Conservation (phyloP, 208 protist species). For the Porcisia hertigi region DNA sequence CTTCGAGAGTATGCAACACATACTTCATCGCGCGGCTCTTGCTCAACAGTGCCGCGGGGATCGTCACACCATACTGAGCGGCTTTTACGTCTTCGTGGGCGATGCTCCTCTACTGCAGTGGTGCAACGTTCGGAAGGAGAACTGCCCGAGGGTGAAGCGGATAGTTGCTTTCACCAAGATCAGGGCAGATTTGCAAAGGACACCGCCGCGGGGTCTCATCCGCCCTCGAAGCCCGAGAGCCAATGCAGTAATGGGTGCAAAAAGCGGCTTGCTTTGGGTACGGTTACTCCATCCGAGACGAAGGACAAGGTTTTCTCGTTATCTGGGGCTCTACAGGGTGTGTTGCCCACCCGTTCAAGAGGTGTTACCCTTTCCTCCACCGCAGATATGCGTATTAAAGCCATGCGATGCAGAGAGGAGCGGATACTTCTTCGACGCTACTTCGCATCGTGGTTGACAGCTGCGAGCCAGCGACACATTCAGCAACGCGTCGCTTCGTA, state of each 20-base stretch:
- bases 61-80: slow-evolving; percentile 2
- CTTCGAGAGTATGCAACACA: not conserved
- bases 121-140: not conserved
- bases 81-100: slow-evolving; percentile 6
- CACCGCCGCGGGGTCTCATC: not conserved
- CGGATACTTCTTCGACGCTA: slow-evolving; percentile 17
- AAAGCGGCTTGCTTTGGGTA: not conserved
- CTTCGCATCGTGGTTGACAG: slow-evolving; percentile 17
- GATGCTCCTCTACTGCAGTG: not conserved
- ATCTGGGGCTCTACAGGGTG: not conserved
- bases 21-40: not conserved
- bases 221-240: not conserved
- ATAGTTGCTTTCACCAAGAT: not conserved
- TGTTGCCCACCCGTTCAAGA: not conserved
- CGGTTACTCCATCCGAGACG: slow-evolving; percentile 1
- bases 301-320: not conserved
- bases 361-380: not conserved
- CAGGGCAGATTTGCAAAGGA: not conserved
- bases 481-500: slow-evolving; percentile 26
- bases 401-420: slow-evolving; percentile 1
- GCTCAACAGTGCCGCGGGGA: not conserved
- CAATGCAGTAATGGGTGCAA: not conserved
- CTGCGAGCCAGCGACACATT: slow-evolving; percentile 13
- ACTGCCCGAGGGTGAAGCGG: not conserved
- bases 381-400: not conserved